Base-by-base conservation (phyloP, 371 early-diverging fungal genomes). In the Mortierella sp. region DNA sequence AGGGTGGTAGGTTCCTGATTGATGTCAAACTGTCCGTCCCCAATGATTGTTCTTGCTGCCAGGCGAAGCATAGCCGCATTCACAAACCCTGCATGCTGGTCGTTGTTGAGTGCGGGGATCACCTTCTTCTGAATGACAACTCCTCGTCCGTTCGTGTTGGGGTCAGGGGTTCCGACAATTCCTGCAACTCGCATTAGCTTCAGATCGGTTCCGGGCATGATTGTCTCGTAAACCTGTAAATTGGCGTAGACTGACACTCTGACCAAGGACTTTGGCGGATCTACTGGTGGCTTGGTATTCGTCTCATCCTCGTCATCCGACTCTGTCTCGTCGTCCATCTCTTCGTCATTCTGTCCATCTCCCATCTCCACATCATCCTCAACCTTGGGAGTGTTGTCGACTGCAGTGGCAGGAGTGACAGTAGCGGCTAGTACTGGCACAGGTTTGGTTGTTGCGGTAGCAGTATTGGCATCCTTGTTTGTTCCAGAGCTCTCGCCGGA, bases 61-160 rank as follows among this genome's bases (percentile, higher is more conserved):
- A 90, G 83, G 2, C 92, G 88, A 42, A 92, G 58, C 77, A 91
- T 91, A 0, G 92, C 88, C 0, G 92, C 92, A 80, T 92, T 92
- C 31, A 92, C 89, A 75, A 90, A 92, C 2, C 91, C 91, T 54
- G 88, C 88, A 50, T 88, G 89, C 28, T 89, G 85, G 70, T 91
- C 89, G 70, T 85, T 85, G 52, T 81, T 85, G 44, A 85, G 70
- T 1, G 85, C 82, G 21, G 85, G 81, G 73, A 90, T 80, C 45
- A 87, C 81, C 55, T 83, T 87, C 77, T 87, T 80, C 68, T 86
- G 83, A 34, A 80, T 77, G 34, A 80, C 72, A n/a, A 77, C 83
- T 14, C 76, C 78, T 24, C 75, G 74, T 57, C 81, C 81, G 65
- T 78, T 80, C 70, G 65, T 80, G 57, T 84, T 80, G 34, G 81